Percentiles rank a stretch among this genome's conserved stretches.
These are phyloP conservation scores for Pseudozyma sp. DNA, from an alignment of 1,284 basidiomycete species.

Conservation along the genomic window DNA sequence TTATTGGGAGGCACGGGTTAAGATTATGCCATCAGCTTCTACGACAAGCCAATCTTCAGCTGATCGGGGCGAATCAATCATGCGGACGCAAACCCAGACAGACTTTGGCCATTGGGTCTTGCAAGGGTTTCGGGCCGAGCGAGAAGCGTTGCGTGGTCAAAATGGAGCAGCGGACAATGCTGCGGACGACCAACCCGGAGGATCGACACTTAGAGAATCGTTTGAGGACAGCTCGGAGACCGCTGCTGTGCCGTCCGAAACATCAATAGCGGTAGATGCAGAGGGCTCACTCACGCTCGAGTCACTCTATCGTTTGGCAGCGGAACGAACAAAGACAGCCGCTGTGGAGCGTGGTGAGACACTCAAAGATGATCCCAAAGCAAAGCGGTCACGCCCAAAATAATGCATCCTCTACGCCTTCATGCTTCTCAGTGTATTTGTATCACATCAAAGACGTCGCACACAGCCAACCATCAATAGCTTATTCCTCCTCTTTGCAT, in stretches of 20 bases:
- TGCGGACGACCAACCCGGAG: no score
- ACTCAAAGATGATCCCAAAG: conserved; percentile 10
- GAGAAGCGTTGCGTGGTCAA: conserved; percentile 1
- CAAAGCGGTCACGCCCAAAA: not conserved
- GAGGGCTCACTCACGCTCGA: conserved; percentile 11
- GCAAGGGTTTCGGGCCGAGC: conserved; percentile 20
- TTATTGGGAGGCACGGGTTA: conserved; percentile 18
- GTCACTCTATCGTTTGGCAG: conserved; percentile 22
- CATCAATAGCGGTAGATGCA: not conserved
- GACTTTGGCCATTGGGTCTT: conserved; percentile 35
- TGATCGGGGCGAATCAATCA: no score
- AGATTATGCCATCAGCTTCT: conserved; percentile 18
- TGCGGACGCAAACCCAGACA: not conserved
- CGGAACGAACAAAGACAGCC: conserved; percentile 31
- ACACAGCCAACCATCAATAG: not conserved
- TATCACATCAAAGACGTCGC: not conserved
- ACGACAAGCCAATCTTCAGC: no score
- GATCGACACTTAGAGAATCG: not conserved
- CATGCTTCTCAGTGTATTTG: not conserved
- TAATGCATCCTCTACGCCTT: not conserved
- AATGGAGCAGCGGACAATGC: not conserved
- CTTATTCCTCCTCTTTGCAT: not conserved
- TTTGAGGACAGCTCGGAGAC: not conserved
- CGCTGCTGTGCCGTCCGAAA: not conserved
- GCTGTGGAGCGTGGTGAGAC: conserved; percentile 28